Conservation (phyloP, 345 rosid genomes). For the Salix caprea region DNA sequence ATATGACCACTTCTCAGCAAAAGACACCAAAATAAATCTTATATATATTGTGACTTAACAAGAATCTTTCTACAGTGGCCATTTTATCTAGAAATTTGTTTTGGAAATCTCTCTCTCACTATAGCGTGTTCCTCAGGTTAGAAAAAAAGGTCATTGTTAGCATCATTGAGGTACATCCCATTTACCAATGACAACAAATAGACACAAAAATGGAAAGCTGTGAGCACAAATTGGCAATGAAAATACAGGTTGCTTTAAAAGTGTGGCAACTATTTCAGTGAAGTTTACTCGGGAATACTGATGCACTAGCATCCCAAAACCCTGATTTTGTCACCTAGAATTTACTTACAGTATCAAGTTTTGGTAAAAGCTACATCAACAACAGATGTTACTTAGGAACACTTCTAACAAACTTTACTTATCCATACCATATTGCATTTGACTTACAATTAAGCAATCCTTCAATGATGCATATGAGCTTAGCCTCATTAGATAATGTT, state of each 20-base stretch:
- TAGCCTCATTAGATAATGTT: neutral
- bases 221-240: neutral
- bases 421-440: neutral
- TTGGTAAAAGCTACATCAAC: neutral
- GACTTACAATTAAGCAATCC: conserved; percentile 3
- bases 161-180: neutral
- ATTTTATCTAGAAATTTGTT: no score
- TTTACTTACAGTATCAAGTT: neutral
- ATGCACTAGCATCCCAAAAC: neutral
- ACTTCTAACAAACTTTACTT: neutral
- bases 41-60: no score
- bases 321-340: no score
- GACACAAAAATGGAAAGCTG: neutral
- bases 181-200: neutral
- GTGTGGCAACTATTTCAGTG: neutral
- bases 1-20: no score
- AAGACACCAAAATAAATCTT: no score
- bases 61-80: no score
- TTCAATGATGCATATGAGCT: neutral
- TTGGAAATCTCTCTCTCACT: neutral
- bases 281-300: neutral
- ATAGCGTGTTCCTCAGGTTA: neutral
- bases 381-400: neutral
- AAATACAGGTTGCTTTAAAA: neutral
- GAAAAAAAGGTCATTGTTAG: neutral